Base-by-base conservation (phyloP, 2,329 filamentous ascomycete species). In the Colletotrichum destructivum region DNA sequence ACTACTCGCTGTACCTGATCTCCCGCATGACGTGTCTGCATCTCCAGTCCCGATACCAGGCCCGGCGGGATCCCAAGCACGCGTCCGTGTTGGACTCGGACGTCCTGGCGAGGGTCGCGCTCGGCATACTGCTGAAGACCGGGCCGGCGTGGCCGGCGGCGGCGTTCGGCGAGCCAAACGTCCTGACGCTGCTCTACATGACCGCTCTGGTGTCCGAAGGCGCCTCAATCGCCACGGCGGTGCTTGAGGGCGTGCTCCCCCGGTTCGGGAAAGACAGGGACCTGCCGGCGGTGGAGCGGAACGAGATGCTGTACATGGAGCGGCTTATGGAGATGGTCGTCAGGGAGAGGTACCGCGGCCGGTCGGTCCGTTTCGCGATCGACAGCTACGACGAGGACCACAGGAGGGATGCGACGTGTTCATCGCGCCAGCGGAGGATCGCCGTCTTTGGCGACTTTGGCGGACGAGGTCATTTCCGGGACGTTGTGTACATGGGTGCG, bases 1-100 rank as follows among this genome's bases (percentile, higher is more conserved):
- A 49, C 15, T 62, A 62, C 23, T 18, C 26, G 15, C 44, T 62
- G 9, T 62, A 62, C 59, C 59, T 62, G 21, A 13, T 62, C 18
- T 62, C 59, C 9, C 59, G 59, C 23, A 62, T 62, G 59, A 62
- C 40, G 4, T 62, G 59, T 18, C 15, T 51, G 16, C 51, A 51
- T 35, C n/a, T 62, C 13, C 42, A 16, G 12, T 21, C 59, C 23
- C 47, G 59, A n/a, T 51, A 18, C 44, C 35, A 13, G 59, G 6
- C 44, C 31, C 26, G 26, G 26, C 55, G 35, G 31, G 55, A 59
- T 3, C 15, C 55, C 42, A 44, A 44, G 12, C 31, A 31, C 44
- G 21, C 42, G 59, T 44, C 44, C 8, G 42, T 6, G 8, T 51
- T 18, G 9, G 59, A 44, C 23, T 47, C 59, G 31, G 59, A 62